Evolutionary conservation across 495 filamentous ascomycete species (phyloP).

Genomic region (Penicillium pulvis): DNA sequence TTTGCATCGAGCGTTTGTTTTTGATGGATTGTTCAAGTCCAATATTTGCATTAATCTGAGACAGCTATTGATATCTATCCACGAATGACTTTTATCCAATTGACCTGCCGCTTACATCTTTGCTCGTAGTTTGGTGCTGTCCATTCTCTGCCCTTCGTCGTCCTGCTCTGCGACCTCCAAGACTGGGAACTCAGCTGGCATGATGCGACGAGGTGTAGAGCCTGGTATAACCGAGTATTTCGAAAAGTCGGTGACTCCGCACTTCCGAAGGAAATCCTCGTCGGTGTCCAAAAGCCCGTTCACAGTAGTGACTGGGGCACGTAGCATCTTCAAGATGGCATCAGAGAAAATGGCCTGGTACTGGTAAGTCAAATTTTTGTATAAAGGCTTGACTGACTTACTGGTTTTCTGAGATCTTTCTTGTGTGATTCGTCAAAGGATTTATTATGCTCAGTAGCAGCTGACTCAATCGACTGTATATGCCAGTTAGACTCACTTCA

Average conservation of each 20-base stretch:
- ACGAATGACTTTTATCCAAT: background rate
- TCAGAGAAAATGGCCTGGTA: slow-evolving; percentile 72
- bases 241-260: slow-evolving; percentile 71
- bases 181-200: slow-evolving; percentile 72
- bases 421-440: slow-evolving; percentile 35
- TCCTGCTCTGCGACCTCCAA: slow-evolving; percentile 77
- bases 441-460: slow-evolving; percentile 61
- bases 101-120: slow-evolving; percentile 25
- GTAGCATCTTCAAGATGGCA: slow-evolving; percentile 74
- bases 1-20: slow-evolving; percentile 18
- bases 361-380: background rate
- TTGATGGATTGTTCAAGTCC: background rate
- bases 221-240: slow-evolving; percentile 72
- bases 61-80: background rate
- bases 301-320: slow-evolving; percentile 58
- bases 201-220: slow-evolving; percentile 68
- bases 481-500: background rate
- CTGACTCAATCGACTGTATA: slow-evolving; percentile 66
- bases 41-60: background rate
- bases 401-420: slow-evolving; percentile 64
- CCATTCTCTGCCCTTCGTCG: slow-evolving; percentile 74
- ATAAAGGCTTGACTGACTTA: slow-evolving; percentile 22
- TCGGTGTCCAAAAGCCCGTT: slow-evolving; percentile 77
- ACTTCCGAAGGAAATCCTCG: slow-evolving; percentile 76
- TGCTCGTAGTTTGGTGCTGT: slow-evolving; percentile 54